Percentiles rank a stretch among this genome's conserved stretches.
phyloP scores from a whole-genome alignment of 768 basidiomycete species.

The Harrya chromipes region DNA sequence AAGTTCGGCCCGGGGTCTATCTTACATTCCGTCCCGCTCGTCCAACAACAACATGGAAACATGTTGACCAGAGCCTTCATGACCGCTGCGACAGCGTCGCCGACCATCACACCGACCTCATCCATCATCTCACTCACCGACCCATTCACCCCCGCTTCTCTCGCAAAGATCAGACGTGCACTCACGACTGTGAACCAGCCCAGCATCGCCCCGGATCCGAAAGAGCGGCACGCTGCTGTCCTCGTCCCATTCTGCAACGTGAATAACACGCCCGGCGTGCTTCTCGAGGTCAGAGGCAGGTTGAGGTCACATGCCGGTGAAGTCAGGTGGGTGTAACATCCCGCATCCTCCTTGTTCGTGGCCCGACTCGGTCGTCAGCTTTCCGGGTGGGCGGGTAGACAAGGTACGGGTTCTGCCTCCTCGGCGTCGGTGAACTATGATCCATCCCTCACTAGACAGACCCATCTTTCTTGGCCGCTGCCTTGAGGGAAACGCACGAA shows the following conservation, averaged over 20 bases:
- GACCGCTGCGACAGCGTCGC: conserved; percentile 8
- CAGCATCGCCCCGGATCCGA: conserved; percentile 15
- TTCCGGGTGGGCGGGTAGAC: conserved; percentile 73
- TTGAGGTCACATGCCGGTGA: conserved; percentile 76
- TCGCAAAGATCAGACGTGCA: conserved; percentile 29
- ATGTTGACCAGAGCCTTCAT: conserved; percentile 29
- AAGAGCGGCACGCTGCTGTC: conserved; percentile 59
- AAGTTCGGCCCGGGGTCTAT: too few relatives aligned
- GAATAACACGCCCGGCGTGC: conserved; percentile 56
- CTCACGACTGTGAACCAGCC: conserved; percentile 22
- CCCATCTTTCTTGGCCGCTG: conserved; percentile 49
- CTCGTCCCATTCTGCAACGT: conserved; percentile 80
- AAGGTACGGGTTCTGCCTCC: conserved; percentile 38
- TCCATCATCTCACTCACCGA: conserved; percentile 31
- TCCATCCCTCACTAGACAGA: conserved; percentile 42
- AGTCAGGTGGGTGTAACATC: conserved; percentile 57
- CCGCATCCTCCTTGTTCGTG: neutral
- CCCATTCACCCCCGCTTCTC: conserved; percentile 37
- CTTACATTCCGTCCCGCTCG: too few relatives aligned
- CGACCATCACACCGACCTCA: conserved; percentile 4
- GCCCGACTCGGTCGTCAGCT: conserved; percentile 42
- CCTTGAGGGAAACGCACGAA: conserved; percentile 71
- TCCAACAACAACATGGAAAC: conserved; percentile 20
- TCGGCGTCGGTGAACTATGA: neutral
- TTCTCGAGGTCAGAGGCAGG: conserved; percentile 67